phyloP scores from a whole-genome alignment of 768 basidiomycete species.

The Arthromyces matolae region DNA sequence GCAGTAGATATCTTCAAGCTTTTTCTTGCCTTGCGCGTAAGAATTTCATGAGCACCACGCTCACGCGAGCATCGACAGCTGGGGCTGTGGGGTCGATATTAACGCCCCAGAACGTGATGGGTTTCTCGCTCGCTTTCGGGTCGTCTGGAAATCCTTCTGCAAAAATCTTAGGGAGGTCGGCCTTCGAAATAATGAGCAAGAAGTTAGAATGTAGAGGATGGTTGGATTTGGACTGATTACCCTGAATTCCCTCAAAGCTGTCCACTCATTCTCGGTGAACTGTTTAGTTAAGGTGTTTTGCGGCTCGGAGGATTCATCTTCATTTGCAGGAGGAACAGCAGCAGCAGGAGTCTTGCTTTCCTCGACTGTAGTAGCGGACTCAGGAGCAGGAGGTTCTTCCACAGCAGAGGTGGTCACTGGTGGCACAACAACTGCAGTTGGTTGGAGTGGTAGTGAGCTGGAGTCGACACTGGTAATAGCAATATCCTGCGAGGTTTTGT shows the following conservation, averaged over 20 bases:
- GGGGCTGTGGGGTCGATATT: slow-evolving; percentile 55
- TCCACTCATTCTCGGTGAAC: slow-evolving; percentile 74
- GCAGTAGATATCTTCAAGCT: not conserved
- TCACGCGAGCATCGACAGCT: slow-evolving; percentile 53
- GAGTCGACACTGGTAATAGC: slow-evolving; percentile 2
- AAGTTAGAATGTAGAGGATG: slow-evolving; percentile 2
- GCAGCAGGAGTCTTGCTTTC: not conserved
- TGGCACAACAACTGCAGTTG: slow-evolving; percentile 8
- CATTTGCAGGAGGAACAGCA: slow-evolving; percentile 1
- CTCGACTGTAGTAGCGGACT: slow-evolving; percentile 1
- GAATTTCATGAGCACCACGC: slow-evolving; percentile 81
- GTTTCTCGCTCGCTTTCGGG: slow-evolving; percentile 42
- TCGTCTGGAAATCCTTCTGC: slow-evolving; percentile 59
- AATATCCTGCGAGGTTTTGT: no score
- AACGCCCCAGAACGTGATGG: slow-evolving; percentile 71
- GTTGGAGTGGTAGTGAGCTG: no score
- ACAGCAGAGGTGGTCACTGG: no score
- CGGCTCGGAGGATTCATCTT: slow-evolving; percentile 43
- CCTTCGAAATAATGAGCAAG: slow-evolving; percentile 20
- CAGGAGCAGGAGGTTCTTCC: slow-evolving; percentile 7
- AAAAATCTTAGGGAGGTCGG: slow-evolving; percentile 49
- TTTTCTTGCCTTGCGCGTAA: slow-evolving; percentile 61
- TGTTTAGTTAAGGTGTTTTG: slow-evolving; percentile 66
- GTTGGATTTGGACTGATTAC: no score
- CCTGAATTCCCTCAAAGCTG: slow-evolving; percentile 61